These are phyloP conservation scores for Chimonanthus praecox DNA, from an alignment of 164 flowering plant species.

Conservation along the genomic window DNA sequence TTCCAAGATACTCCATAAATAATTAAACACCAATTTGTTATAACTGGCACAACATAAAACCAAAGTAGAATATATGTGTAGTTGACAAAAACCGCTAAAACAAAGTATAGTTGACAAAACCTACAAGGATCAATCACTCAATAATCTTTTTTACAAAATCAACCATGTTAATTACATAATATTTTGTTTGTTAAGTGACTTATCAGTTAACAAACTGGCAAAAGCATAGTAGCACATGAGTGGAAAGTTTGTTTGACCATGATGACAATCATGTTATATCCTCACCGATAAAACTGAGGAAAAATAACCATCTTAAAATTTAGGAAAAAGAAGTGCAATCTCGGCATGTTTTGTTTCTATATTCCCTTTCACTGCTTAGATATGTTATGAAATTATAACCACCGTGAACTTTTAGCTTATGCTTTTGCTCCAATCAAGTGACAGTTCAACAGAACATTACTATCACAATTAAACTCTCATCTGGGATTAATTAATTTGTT, in stretches of 20 bases:
- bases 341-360: too few relatives aligned
- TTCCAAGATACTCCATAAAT: not conserved
- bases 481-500: not conserved
- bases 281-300: too few relatives aligned
- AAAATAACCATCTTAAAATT: too few relatives aligned
- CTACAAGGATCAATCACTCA: too few relatives aligned
- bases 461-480: not conserved
- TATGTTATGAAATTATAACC: not conserved
- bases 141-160: too few relatives aligned
- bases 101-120: too few relatives aligned
- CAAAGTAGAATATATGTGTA: too few relatives aligned
- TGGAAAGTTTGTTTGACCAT: too few relatives aligned
- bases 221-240: too few relatives aligned
- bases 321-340: too few relatives aligned
- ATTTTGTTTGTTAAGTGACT: not conserved
- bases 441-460: not conserved
- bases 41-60: not conserved
- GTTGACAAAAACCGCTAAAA: too few relatives aligned
- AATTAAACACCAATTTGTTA: not conserved
- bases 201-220: not conserved
- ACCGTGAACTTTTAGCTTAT: not conserved
- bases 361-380: not conserved
- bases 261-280: too few relatives aligned
- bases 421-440: not conserved
- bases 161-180: not conserved